Evolutionary conservation across 176 grass and related monocot genomes (phyloP).

Genomic region (Lolium rigidum): DNA sequence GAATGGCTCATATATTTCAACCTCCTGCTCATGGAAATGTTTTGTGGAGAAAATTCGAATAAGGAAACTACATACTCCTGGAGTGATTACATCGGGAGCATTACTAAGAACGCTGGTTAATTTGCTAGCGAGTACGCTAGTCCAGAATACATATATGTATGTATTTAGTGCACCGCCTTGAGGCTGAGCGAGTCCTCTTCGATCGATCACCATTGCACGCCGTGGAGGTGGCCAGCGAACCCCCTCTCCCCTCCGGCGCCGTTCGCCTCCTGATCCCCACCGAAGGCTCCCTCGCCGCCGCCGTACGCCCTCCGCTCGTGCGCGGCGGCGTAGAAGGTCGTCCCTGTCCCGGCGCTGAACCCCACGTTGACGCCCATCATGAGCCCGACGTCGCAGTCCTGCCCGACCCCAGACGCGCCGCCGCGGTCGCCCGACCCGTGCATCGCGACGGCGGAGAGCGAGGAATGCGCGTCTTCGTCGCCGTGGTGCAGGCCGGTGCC

Average conservation of each 20-base stretch:
- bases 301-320: conserved; percentile 41
- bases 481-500: conserved; percentile 11
- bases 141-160: too few species aligned
- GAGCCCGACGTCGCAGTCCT: conserved; percentile 34
- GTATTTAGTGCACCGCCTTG: neutral
- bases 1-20: neutral
- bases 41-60: neutral
- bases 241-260: conserved; percentile 38
- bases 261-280: conserved; percentile 35
- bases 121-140: neutral
- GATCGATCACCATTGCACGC: conserved; percentile 52
- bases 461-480: conserved; percentile 20
- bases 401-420: neutral
- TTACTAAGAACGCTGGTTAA: neutral
- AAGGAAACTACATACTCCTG: neutral
- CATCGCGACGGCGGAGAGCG: neutral
- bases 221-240: conserved; percentile 45
- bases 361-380: conserved; percentile 50
- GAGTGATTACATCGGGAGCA: neutral
- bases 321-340: conserved; percentile 42
- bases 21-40: neutral
- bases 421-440: neutral
- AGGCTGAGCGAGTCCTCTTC: neutral
- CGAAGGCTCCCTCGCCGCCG: conserved; percentile 13
- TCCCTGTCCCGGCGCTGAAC: conserved; percentile 30